Percentiles rank a stretch among this genome's conserved stretches.
These are phyloP conservation scores for Ogataea nakhonphanomensis DNA, from an alignment of 805 yeast species.

Conservation along the genomic window DNA sequence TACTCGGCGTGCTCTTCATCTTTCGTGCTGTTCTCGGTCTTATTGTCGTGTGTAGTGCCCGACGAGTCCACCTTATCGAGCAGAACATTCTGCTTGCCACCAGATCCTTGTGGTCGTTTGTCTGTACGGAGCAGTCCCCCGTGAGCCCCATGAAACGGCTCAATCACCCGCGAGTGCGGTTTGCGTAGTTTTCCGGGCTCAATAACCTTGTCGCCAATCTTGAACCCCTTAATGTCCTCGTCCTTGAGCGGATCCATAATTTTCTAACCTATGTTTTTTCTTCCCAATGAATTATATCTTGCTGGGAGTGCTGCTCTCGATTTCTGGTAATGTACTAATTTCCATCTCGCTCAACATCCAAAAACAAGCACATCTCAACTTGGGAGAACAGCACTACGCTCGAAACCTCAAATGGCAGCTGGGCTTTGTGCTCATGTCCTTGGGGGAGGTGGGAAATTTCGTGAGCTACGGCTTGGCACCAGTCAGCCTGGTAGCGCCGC, in stretches of 20 bases:
- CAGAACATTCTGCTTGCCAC: background rate
- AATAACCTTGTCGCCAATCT: conserved; percentile 10
- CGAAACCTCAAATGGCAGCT: conserved; percentile 35
- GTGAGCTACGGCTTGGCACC: conserved; percentile 49
- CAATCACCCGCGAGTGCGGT: conserved; percentile 2
- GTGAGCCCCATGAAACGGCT: background rate
- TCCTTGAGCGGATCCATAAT: conserved; percentile 11
- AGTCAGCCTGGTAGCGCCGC: conserved; percentile 44
- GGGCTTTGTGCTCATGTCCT: conserved; percentile 40
- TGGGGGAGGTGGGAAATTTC: conserved; percentile 46
- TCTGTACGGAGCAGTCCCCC: conserved; percentile 7
- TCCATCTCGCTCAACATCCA: conserved; percentile 30
- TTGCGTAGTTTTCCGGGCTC: conserved; percentile 3
- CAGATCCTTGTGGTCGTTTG: conserved; percentile 5
- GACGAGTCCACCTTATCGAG: background rate
- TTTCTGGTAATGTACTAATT: conserved; percentile 27
- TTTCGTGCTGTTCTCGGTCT: background rate
- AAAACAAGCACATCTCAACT: conserved; percentile 25
- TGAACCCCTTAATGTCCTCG: conserved; percentile 5
- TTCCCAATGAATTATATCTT: conserved; percentile 6
- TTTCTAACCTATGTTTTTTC: background rate
- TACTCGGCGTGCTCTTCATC: too few relatives aligned
- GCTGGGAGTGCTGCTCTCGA: conserved; percentile 26
- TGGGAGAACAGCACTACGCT: conserved; percentile 16
- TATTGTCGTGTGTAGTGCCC: background rate